Evolutionary conservation across 140 eudicot species (phyloP).

Genomic region (Ambrosia hybrid): DNA sequence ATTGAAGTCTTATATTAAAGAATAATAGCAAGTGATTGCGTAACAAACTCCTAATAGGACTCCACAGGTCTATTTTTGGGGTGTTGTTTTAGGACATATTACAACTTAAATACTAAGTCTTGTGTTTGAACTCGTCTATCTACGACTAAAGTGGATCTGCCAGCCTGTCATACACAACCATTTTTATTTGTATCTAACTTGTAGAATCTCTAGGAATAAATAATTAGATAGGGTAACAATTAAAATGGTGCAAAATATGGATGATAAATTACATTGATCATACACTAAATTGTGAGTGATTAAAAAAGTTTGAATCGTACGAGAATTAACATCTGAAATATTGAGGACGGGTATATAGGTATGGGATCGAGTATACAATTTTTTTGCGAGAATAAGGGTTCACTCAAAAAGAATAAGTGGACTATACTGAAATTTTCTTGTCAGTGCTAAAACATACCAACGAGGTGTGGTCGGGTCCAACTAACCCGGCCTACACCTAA

Average conservation of each 20-base stretch:
- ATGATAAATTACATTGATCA: background rate
- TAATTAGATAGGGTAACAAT: background rate
- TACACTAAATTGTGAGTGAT: too few relatives aligned
- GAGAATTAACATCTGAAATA: too few relatives aligned
- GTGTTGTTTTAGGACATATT: background rate
- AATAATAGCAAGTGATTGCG: conserved; percentile 23
- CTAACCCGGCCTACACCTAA: too few relatives aligned
- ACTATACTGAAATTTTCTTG: too few relatives aligned
- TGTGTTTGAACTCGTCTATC: conserved; percentile 6
- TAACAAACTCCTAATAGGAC: conserved; percentile 32
- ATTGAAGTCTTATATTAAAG: background rate
- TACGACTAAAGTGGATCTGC: background rate
- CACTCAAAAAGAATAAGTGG: too few relatives aligned
- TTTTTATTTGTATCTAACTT: background rate
- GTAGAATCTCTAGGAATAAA: too few relatives aligned
- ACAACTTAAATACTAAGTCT: conserved; percentile 1
- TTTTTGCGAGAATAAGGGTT: too few relatives aligned
- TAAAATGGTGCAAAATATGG: background rate
- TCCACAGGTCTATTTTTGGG: conserved; percentile 22
- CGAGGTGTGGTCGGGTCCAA: too few relatives aligned
- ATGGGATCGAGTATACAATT: too few relatives aligned
- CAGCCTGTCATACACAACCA: background rate
- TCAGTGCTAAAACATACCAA: too few relatives aligned
- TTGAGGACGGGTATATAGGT: too few relatives aligned
- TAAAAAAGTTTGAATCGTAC: too few relatives aligned